phyloP scores from a whole-genome alignment of 2,329 filamentous ascomycete genomes.

The Cercospora zeina region DNA sequence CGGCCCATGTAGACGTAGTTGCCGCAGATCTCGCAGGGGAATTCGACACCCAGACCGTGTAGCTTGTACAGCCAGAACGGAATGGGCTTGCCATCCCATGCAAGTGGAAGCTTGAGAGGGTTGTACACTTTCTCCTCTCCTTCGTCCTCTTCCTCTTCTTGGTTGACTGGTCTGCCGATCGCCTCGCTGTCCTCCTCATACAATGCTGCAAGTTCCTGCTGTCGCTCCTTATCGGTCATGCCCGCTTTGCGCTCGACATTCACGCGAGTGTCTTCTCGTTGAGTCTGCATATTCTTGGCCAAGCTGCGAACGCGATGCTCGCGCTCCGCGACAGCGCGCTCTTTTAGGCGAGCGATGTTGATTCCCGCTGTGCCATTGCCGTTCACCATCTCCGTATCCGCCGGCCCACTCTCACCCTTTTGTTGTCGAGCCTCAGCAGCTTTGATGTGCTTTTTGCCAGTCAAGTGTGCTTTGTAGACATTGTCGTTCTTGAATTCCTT shows the following conservation, averaged over 20 bases:
- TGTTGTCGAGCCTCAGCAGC: conserved; percentile 67
- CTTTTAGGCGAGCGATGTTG: conserved; percentile 63
- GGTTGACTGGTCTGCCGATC: conserved; percentile 46
- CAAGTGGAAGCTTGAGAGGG: conserved; percentile 88
- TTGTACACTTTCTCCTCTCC: conserved; percentile 89
- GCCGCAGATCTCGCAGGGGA: conserved; percentile 92
- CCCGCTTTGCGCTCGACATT: conserved; percentile 96
- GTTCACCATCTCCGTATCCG: conserved; percentile 31
- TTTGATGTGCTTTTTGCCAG: conserved; percentile 88
- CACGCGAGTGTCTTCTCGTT: conserved; percentile 83
- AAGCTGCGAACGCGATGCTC: conserved; percentile 82
- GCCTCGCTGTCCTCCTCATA: conserved; percentile 65
- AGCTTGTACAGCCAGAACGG: conserved; percentile 98
- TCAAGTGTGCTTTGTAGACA: conserved; percentile 86
- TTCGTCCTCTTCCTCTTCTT: conserved; percentile 64
- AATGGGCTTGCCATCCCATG: conserved; percentile 98
- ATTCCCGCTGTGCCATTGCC: conserved; percentile 26
- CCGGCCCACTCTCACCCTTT: conserved; percentile 34
- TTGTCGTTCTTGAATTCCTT: conserved; percentile 96
- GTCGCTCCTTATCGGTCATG: conserved; percentile 94
- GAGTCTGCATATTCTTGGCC: conserved; percentile 77
- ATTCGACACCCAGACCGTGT: conserved; percentile 91
- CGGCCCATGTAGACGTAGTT: conserved; percentile 99
- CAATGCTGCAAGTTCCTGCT: conserved; percentile 87
- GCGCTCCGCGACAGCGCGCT: conserved; percentile 84